Evolutionary conservation across 257 asterid species (phyloP), one percentile per base, ranked within the genome.

Genomic region (Penstemon barbatus): DNA sequence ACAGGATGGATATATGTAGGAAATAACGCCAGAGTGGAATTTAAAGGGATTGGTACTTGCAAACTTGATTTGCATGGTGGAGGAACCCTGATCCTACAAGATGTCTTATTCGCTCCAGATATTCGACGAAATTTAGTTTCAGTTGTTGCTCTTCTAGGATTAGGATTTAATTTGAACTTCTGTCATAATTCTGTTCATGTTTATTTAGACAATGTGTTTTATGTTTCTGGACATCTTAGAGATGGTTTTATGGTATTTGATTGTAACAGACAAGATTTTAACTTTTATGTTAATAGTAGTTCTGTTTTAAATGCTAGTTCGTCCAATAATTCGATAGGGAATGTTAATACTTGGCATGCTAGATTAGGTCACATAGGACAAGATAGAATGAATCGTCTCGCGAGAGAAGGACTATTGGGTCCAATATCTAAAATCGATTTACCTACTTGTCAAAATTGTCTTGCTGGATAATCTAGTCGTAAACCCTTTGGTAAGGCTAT

Each of bases 1-100:
- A 43, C 67, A 6, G 41, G 38, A n/a, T 69, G 40, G 58, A 69
- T 69, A 57, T 57, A 69, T 58, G 41, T 58, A 38, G 13, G 51
- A 4, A 63, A 54, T 5, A 57, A 63, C 10, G 58, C 52, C 1
- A 45, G 3, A 45, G 37, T 45, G 7, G 48, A 42, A 1, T 57
- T 53, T 0, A 61, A 53, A 54, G 15, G 25, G 8, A 52, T 33
- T 5, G 43, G 40, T 3, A 56, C 61, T 15, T 56, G 44, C n/a
- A 54, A 15, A 15, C 18, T 15, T 15, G 18, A 15, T 15, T 15
- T 15, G 18, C 18, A 15, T 15, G 18, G 18, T 36, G 59, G 53
- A 2, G 15, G 3, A 3, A 46, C 54, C 5, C 48, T 72, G 1
- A 15, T 44, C 7, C 38, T 64, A 45, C 18, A 44, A 10, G 55